Evolutionary conservation across 306 rosid genomes (phyloP).

Genomic region (Comarum palustre): DNA sequence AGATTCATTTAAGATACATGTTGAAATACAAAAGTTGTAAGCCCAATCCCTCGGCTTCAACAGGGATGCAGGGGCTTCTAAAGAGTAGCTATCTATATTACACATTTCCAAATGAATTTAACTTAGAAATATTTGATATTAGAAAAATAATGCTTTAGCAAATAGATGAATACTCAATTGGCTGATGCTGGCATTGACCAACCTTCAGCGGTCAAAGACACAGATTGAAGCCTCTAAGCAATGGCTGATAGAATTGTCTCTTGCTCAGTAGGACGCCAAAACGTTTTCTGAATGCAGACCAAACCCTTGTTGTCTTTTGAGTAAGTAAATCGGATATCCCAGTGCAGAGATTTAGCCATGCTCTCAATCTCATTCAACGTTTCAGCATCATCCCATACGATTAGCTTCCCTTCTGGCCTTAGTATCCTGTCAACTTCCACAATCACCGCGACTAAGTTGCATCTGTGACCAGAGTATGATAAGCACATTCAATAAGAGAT

Average conservation of each 20-base stretch:
- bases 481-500: slow-evolving; percentile 11
- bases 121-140: background rate
- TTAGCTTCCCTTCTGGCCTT: slow-evolving; percentile 75
- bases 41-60: background rate
- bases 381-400: slow-evolving; percentile 57
- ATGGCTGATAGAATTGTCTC: slow-evolving; percentile 56
- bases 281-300: slow-evolving; percentile 61
- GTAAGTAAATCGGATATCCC: slow-evolving; percentile 53
- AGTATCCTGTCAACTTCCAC: slow-evolving; percentile 83
- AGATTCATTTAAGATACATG: background rate
- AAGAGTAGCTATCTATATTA: slow-evolving; percentile 3
- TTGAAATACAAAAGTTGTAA: background rate
- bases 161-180: background rate
- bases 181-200: background rate
- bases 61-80: background rate
- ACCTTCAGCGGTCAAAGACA: slow-evolving; percentile 6
- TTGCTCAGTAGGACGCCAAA: slow-evolving; percentile 67
- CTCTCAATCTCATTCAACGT: slow-evolving; percentile 56
- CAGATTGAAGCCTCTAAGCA: slow-evolving; percentile 27
- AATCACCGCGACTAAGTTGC: slow-evolving; percentile 56
- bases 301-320: slow-evolving; percentile 50
- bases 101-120: background rate
- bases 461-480: slow-evolving; percentile 44
- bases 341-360: slow-evolving; percentile 54
- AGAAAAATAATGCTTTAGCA: background rate